Evolutionary conservation across 805 yeast genomes (phyloP).

Genomic region (Ascoidea tarda): DNA sequence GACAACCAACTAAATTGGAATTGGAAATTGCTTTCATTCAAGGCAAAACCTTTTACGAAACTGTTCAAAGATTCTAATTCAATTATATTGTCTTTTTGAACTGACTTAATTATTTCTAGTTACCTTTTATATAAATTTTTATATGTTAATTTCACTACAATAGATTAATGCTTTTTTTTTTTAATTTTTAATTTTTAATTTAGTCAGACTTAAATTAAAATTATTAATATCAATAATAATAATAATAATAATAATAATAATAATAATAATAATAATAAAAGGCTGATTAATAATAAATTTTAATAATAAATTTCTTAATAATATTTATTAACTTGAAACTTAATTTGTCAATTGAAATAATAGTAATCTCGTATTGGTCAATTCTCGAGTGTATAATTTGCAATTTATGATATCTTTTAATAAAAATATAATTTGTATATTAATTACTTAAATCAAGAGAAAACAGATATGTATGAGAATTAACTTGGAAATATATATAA

Average conservation of each 20-base stretch:
- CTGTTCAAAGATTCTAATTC: slow-evolving; percentile 18
- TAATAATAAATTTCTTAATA: too few relatives aligned
- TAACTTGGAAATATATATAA: too few relatives aligned
- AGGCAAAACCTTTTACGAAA: slow-evolving; percentile 49
- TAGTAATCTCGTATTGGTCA: too few relatives aligned
- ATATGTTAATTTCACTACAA: not conserved
- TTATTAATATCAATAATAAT: not conserved
- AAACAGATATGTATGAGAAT: not conserved
- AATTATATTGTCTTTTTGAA: not conserved
- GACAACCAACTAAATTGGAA: slow-evolving; percentile 52
- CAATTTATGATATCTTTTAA: too few relatives aligned
- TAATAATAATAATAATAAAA: too few relatives aligned
- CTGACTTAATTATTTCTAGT: not conserved
- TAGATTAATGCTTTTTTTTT: not conserved
- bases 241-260: too few relatives aligned
- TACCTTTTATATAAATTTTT: not conserved
- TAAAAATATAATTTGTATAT: too few relatives aligned
- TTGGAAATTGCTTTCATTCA: slow-evolving; percentile 47
- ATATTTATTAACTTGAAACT: too few relatives aligned
- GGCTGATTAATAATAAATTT: too few relatives aligned
- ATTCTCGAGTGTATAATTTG: too few relatives aligned
- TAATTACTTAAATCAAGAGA: not conserved
- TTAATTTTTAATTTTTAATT: too few relatives aligned
- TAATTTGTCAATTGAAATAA: too few relatives aligned
- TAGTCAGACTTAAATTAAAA: not conserved